Base-by-base conservation (phyloP, 176 grass and related monocot species). In the Tillandsia leiboldiana region DNA sequence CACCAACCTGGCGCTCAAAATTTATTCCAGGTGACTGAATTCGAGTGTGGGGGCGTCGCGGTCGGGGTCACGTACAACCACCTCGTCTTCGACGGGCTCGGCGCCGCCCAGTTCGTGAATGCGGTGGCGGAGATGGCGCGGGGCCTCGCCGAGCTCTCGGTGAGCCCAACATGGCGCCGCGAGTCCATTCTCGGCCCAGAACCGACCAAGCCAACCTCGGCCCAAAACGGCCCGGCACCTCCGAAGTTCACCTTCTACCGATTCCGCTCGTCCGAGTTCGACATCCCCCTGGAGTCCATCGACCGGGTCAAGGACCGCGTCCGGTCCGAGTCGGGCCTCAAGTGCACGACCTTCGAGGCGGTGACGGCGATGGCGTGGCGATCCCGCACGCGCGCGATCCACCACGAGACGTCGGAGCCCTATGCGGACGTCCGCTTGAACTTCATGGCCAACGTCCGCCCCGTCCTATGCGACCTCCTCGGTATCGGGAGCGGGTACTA, bases 371-470 rank as follows among this genome's bases (percentile, higher is more conserved):
- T 70, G 8, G 26, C 76, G 12, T 87, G 80, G 80, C 54, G 26
- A 20, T 78, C 76, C 71, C 79, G 84, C n/a, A 79, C 75, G 2
- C 76, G 62, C 2, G 68, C 71, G 1, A 29, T 69, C 53, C 33
- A 6, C 33, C 4, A 5, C 24, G 24, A 24, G 24, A 2, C 13
- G 10, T 13, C 62, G n/a, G 80, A 70, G 9, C 26, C 48, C 2
- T 48, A 24, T 0, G 23, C n/a, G 2, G 48, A 63, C 0, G 78
- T 79, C 68, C 68, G 70, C 12, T 70, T 86, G 5, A 51, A 23
- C 50, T 86, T 86, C 70, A 33, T 63, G 3, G 26, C 61, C 73
- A 77, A 86, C 51, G 69, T 69, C 14, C 83, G 83, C 56, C 17
- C 18, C 7, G 27, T 72, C 13, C 53, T 72, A 11, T 42, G 33